A percentile compares a stretch with the other conserved stretches of the same genome.
These are phyloP conservation scores for Suhomyces prunicola DNA, from an alignment of 805 yeast species.

Conservation along the genomic window DNA sequence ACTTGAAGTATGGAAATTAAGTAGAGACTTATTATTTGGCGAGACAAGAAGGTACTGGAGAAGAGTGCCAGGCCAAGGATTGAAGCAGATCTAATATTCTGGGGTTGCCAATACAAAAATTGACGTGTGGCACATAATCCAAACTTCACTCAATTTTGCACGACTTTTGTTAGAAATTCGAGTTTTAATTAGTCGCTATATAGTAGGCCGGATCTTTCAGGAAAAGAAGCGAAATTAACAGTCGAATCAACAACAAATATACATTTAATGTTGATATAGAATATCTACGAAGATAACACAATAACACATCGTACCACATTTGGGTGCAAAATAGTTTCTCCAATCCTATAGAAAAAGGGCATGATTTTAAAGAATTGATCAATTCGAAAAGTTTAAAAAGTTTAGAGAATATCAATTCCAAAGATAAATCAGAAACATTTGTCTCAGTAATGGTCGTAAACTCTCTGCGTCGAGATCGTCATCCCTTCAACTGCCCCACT, in stretches of 20 bases:
- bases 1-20: conserved; percentile 36
- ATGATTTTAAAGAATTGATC: neutral
- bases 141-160: neutral
- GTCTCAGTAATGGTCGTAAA: neutral
- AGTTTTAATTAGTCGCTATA: neutral
- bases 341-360: neutral
- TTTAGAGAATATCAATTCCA: neutral
- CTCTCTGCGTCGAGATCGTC: neutral
- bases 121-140: neutral
- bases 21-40: conserved; percentile 37
- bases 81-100: conserved; percentile 15
- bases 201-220: neutral
- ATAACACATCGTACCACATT: neutral
- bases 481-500: neutral
- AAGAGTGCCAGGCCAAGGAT: conserved; percentile 37
- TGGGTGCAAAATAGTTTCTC: neutral
- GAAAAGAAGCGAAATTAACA: neutral
- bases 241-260: no score
- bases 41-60: conserved; percentile 28
- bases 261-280: neutral
- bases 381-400: neutral
- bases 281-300: neutral
- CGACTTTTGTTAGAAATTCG: neutral
- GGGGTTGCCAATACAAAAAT: neutral
- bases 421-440: neutral